These are phyloP conservation scores for Tripterygium wilfordii DNA, from an alignment of 177 flowering plant species.

Conservation along the genomic window DNA sequence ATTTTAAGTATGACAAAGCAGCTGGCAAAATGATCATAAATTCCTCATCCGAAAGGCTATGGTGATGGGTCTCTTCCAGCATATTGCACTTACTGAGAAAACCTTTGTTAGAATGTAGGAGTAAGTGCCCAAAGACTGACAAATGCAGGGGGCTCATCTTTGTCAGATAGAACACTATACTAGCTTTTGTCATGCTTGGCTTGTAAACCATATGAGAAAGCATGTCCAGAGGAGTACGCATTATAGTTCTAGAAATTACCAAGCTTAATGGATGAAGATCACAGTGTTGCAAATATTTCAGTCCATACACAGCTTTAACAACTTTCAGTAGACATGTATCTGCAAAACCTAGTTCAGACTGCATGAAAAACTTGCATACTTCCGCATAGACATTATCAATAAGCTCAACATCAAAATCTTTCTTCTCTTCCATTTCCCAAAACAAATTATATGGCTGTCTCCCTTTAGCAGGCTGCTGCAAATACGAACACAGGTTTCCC, in stretches of 20 bases:
- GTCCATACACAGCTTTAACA: conserved; percentile 26
- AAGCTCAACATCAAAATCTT: conserved; percentile 23
- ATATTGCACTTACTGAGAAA: conserved; percentile 4
- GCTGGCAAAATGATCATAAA: conserved; percentile 73
- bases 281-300: conserved; percentile 22
- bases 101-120: conserved; percentile 25
- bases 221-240: conserved; percentile 45
- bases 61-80: conserved; percentile 9
- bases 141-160: conserved; percentile 65
- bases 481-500: conserved; percentile 33
- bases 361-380: conserved; percentile 32
- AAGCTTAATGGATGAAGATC: conserved; percentile 35
- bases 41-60: conserved; percentile 41
- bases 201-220: conserved; percentile 44
- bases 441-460: conserved; percentile 17
- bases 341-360: conserved; percentile 36
- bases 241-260: conserved; percentile 37
- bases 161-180: conserved; percentile 43
- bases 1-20: conserved; percentile 46
- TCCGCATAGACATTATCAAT: conserved; percentile 47
- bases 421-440: conserved; percentile 28
- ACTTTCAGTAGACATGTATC: conserved; percentile 67
- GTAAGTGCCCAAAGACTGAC: conserved; percentile 51
- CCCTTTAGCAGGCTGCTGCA: conserved; percentile 21
- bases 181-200: conserved; percentile 46